Percentiles rank a stretch among this genome's conserved stretches.
Evolutionary conservation across 1,284 basidiomycete species (phyloP).

Genomic region (Trametes versicolor): DNA sequence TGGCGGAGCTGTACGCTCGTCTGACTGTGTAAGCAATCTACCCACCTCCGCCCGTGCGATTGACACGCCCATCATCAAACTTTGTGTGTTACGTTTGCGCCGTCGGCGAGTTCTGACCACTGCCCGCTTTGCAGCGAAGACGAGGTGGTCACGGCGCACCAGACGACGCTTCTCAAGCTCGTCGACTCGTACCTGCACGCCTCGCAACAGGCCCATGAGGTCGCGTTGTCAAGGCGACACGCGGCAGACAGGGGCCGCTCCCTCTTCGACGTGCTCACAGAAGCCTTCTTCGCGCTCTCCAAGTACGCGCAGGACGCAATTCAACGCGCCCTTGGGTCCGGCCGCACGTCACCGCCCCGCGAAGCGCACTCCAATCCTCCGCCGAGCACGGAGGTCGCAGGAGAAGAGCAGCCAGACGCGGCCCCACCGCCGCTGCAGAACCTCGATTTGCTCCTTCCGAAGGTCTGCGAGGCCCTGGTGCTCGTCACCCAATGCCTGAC

Average conservation of each 20-base stretch:
- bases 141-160: slow-evolving; percentile 84
- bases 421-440: slow-evolving; percentile 39
- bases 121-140: slow-evolving; percentile 54
- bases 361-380: slow-evolving; percentile 3
- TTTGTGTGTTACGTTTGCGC: slow-evolving; percentile 10
- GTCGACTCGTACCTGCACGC: slow-evolving; percentile 83
- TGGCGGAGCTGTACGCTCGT: slow-evolving; percentile 47
- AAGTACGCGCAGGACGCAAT: slow-evolving; percentile 62
- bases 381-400: neutral
- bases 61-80: slow-evolving; percentile 5
- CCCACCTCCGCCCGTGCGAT: slow-evolving; percentile 1
- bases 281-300: slow-evolving; percentile 63
- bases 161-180: slow-evolving; percentile 86
- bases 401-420: neutral
- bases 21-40: slow-evolving; percentile 47
- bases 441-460: slow-evolving; percentile 74
- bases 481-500: slow-evolving; percentile 81
- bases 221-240: slow-evolving; percentile 24
- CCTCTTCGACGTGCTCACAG: slow-evolving; percentile 61
- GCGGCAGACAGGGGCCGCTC: slow-evolving; percentile 46
- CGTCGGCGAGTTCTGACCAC: slow-evolving; percentile 25
- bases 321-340: slow-evolving; percentile 53
- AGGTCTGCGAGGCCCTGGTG: slow-evolving; percentile 82
- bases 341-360: neutral
- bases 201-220: slow-evolving; percentile 22